These are phyloP conservation scores for Amorphotheca resinae DNA, from an alignment of 495 filamentous ascomycete species.

Conservation along the genomic window DNA sequence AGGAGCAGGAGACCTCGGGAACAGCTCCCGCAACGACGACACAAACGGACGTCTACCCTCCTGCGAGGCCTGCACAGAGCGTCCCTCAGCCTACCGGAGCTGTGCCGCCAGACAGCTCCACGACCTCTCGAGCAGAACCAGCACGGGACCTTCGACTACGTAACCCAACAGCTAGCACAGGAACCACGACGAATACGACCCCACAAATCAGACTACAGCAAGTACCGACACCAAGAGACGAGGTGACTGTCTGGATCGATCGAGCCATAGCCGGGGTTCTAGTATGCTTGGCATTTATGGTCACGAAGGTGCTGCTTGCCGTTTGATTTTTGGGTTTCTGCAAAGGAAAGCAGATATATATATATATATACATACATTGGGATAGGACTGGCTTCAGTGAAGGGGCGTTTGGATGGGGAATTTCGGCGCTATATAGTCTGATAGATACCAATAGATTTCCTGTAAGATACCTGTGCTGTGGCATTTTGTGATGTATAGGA, in stretches of 20 bases:
- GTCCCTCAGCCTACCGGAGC: conserved; percentile 22
- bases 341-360: too few relatives aligned
- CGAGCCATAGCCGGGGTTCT: conserved; percentile 41
- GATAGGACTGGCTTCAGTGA: too few relatives aligned
- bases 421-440: too few relatives aligned
- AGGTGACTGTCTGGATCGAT: conserved; percentile 48
- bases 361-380: too few relatives aligned
- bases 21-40: conserved; percentile 8
- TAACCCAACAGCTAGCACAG: background rate
- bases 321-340: too few relatives aligned
- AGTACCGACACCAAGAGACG: conserved; percentile 21
- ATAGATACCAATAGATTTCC: too few relatives aligned
- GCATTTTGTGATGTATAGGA: too few relatives aligned
- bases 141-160: conserved; percentile 1
- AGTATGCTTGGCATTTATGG: conserved; percentile 36
- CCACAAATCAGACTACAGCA: background rate
- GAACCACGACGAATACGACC: background rate
- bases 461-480: too few relatives aligned
- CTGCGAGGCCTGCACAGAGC: conserved; percentile 22
- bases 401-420: too few relatives aligned
- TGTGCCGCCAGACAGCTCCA: background rate
- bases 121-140: background rate
- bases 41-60: conserved; percentile 21
- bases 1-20: conserved; percentile 1
- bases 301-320: conserved; percentile 31